Base-by-base conservation (phyloP, 2,329 filamentous ascomycete species). In the Ciborinia camelliae region DNA sequence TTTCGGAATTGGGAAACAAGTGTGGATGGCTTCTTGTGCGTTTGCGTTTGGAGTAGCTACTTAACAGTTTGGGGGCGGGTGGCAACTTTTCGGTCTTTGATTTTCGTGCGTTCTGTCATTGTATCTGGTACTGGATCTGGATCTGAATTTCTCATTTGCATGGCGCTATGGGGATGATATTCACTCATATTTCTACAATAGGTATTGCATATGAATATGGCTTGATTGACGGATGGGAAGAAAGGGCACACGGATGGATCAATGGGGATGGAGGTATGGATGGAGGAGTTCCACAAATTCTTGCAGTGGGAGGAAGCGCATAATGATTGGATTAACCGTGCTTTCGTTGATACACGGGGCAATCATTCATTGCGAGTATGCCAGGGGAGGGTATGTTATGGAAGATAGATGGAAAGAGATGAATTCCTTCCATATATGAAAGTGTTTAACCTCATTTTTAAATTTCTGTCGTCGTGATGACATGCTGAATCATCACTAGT, bases 21-120 rank as follows among this genome's bases (percentile, higher is more conserved):
- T 57, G 51, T 51, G 41, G 32, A 9, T 47, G 60, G 28, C 15
- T 32, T n/a, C 20, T 63, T 65, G 23, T 65, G 63, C 47, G 57
- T 39, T 41, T 63, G 59, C 51, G 32, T 55, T 52, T 50, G 45
- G 57, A 59, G 55, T 59, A 47, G 28, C 28, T 59, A 26, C 28
- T 58, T 35, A 4, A 30, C 55, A 47, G 47, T 47, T 47, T 26
- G 12, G 37, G 55, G 43, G 9, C 20, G n/a, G 43, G 41, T 9
- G 54, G 55, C 26, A 47, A 47, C n/a, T 47, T 47, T 20, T n/a
- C 14, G 20, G 41, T 59, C 28, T 18, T 53, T 35, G 41, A 12
- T 59, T 58, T 53, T 39, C 5, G 6, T 47, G 50, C 32, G 10
- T 35, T n/a, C 30, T 37, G 9, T 35, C 9, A 37, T 35, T 35